Evolutionary conservation across 1,139 yeast genomes (phyloP).

Genomic region (Hansenula sp.): DNA sequence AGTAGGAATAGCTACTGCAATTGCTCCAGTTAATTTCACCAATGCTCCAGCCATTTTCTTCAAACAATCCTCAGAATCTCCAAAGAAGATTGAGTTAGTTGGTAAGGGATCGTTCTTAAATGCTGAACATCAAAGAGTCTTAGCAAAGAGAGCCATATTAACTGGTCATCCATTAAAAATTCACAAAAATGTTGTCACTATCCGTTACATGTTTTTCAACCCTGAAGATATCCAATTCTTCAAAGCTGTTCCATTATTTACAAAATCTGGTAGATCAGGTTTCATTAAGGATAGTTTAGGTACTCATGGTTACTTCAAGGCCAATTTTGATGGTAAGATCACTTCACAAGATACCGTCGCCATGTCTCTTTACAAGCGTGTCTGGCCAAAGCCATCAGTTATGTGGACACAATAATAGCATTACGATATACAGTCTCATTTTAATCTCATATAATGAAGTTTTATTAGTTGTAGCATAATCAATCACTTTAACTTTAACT

Average conservation of each 20-base stretch:
- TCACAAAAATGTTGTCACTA: slow-evolving; percentile 86
- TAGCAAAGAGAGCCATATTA: slow-evolving; percentile 83
- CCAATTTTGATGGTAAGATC: slow-evolving; percentile 87
- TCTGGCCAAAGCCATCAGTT: slow-evolving; percentile 68
- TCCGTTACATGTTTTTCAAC: slow-evolving; percentile 96
- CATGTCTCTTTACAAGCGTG: slow-evolving; percentile 89
- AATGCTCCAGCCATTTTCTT: slow-evolving; percentile 78
- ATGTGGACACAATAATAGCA: slow-evolving; percentile 24
- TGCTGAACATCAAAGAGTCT: slow-evolving; percentile 76
- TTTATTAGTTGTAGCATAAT: background rate
- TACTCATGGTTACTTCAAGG: slow-evolving; percentile 97
- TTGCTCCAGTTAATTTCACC: slow-evolving; percentile 85
- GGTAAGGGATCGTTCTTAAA: slow-evolving; percentile 91
- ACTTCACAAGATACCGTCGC: slow-evolving; percentile 91
- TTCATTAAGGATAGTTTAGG: slow-evolving; percentile 93
- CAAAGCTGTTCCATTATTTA: slow-evolving; percentile 88
- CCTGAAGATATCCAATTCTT: slow-evolving; percentile 85
- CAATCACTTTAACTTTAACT: background rate
- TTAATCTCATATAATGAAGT: background rate
- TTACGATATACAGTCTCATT: too few species aligned
- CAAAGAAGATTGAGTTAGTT: slow-evolving; percentile 56
- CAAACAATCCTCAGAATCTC: slow-evolving; percentile 36
- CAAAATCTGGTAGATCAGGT: slow-evolving; percentile 90
- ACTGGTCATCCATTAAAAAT: slow-evolving; percentile 96
- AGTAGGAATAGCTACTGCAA: slow-evolving; percentile 74